Evolutionary conservation across 345 rosid species (phyloP), one percentile per base, ranked within the genome.

Genomic region (Aquilaria yunnanensis): DNA sequence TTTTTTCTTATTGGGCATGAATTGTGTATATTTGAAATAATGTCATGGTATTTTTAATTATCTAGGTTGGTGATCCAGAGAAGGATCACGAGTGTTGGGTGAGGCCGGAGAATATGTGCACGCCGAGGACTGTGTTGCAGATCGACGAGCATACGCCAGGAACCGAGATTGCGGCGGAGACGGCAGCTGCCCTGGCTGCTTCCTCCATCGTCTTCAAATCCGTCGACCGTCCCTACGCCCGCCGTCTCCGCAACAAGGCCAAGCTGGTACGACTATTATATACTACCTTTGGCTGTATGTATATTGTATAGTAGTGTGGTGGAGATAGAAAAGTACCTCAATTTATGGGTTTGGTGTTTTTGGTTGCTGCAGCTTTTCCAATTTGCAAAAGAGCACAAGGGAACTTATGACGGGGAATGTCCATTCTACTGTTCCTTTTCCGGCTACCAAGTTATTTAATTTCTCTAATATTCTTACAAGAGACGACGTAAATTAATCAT

Each of bases 371-470:
- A 93, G 97, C 88, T 93, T 51, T 93, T 80, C 57, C 30, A 73
- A 63, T 78, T 93, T 32, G 96, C 98, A 0, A 85, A 78, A 61
- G 13, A 65, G 10, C 81, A 83, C 74, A 86, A 82, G 72, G 92
- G 89, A 68, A 84, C 87, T n/a, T 93, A 33, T 54, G 96, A 88
- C 51, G 97, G 98, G 73, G 98, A 86, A 78, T 93, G 97, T 74
- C 98, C 98, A 49, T 93, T 88, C 75, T 90, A 93, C 66, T 93
- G 98, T 81, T 93, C 98, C 34, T 76, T 52, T 82, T 86, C 96
- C 4, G 98, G 98, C 74, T 93, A 83, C 72, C 74, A 90, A 23
- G 98, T 93, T 14, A 45, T 6, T 1, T n/a, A 32, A 46, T 62
- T 56, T 62, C 14, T 55, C 23, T 23, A 23, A 23, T 10, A 61